phyloP scores from a whole-genome alignment of 2,329 filamentous ascomycete species.

The Elsinoe australis region DNA sequence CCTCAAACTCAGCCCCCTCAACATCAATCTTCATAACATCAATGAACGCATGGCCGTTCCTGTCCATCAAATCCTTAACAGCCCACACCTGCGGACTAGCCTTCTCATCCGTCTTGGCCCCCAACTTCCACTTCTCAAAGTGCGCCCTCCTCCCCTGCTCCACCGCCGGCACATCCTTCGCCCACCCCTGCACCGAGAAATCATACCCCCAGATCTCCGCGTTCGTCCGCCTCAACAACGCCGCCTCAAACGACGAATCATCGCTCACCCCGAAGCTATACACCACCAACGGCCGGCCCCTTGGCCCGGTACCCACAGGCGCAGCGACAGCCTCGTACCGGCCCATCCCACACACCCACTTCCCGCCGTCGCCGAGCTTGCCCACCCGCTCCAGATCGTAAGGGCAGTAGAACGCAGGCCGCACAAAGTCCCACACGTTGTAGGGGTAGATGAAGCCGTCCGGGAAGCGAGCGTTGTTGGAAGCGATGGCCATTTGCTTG shows the following conservation, averaged over 20 bases:
- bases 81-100: slow-evolving; percentile 29
- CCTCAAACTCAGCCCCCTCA: slow-evolving; percentile 33
- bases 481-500: not conserved
- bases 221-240: slow-evolving; percentile 31
- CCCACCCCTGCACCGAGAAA: slow-evolving; percentile 27
- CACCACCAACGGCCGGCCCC: not conserved
- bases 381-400: slow-evolving; percentile 37
- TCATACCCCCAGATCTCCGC: slow-evolving; percentile 33
- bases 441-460: slow-evolving; percentile 3
- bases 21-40: slow-evolving; percentile 39
- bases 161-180: slow-evolving; percentile 17
- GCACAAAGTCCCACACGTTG: slow-evolving; percentile 36
- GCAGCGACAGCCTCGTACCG: not conserved
- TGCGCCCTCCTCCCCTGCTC: slow-evolving; percentile 26
- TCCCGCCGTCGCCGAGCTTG: slow-evolving; percentile 37
- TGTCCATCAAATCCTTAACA: slow-evolving; percentile 34
- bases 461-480: not conserved
- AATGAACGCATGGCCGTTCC: slow-evolving; percentile 35
- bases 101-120: slow-evolving; percentile 25
- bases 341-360: slow-evolving; percentile 38
- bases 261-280: slow-evolving; percentile 36
- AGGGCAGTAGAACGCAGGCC: slow-evolving; percentile 36
- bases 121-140: slow-evolving; percentile 32
- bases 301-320: not conserved
- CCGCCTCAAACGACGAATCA: slow-evolving; percentile 36